Conservation (phyloP, 257 asterid species). For the Forsythia suspensa region DNA sequence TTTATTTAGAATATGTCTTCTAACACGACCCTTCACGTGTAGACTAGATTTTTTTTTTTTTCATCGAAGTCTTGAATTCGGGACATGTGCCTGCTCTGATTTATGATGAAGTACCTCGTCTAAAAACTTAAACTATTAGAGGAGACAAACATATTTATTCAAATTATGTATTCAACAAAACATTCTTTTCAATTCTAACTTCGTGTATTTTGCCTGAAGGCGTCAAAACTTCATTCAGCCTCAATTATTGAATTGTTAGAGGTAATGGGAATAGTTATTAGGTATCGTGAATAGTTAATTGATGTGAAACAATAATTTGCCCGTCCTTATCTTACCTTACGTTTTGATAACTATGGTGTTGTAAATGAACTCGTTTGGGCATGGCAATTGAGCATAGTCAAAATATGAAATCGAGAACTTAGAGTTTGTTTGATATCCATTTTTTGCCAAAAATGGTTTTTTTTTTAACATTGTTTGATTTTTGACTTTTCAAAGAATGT, state of each 20-base stretch:
- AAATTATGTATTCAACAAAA: not conserved
- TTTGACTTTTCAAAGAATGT: no score
- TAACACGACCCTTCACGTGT: not conserved
- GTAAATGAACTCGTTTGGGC: no score
- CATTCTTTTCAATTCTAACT: not conserved
- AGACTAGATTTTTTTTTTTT: no score
- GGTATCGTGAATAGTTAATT: not conserved
- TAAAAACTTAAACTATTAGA: no score
- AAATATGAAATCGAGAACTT: no score
- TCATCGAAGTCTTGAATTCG: not conserved
- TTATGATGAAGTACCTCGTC: not conserved
- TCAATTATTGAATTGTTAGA: slow-evolving; percentile 27
- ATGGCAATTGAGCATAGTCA: no score
- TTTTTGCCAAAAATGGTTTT: no score
- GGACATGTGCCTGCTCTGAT: not conserved
- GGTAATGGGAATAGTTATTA: slow-evolving; percentile 58
- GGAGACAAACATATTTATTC: not conserved
- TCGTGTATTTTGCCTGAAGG: not conserved
- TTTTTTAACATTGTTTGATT: no score
- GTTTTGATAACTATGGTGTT: no score
- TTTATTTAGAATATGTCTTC: not conserved
- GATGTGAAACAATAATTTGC: no score
- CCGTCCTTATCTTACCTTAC: not conserved
- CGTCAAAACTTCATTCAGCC: not conserved
- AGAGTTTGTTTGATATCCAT: no score